Evolutionary conservation across 495 filamentous ascomycete species (phyloP), one percentile per base, ranked within the genome.

Genomic region (Penicillium canescens): DNA sequence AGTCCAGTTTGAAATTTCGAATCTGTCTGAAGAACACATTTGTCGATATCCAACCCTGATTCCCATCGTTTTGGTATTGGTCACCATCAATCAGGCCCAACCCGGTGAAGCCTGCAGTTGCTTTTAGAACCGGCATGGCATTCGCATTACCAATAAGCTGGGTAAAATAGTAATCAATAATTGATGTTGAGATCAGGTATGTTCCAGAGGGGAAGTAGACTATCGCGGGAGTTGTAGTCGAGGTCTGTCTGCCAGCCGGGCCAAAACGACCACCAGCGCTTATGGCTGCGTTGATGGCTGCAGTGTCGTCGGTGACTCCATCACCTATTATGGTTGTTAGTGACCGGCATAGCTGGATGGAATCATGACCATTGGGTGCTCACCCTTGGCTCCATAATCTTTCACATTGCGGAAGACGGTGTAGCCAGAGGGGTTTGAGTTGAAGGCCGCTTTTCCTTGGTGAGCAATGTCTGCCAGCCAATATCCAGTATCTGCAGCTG

Each of bases 21-120:
- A 94, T 78, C 56, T 91, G 87, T 34, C 90, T 76, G 65, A 80
- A 92, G 71, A 94, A 94, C 23, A 89, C 82, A 55, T 88, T 92
- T 14, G 86, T 90, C 31, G 68, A 68, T 28, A 69, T 78, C 72
- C 79, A 89, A 20, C 71, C 75, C 31, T 73, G 68, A 10, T 72
- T 61, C n/a, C 66, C 68, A 34, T 59, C 60, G 38, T 50, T 61
- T 45, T 76, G 67, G 65, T 88, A 87, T 41, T 78, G 77, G 63
- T 89, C 81, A n/a, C 80, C 83, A 55, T 90, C 89, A 52, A 92
- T 82, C 56, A 90, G 56, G 3, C 81, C 85, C 50, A 86, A 74
- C 24, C 84, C 86, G 6, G 67, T 67, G 62, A 92, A 93, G 47
- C 73, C 74, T 33, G 83, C 21, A 24, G 81, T 80, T 7, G 86